Base-by-base conservation (phyloP, 345 rosid species). In the Jatropha curcas region DNA sequence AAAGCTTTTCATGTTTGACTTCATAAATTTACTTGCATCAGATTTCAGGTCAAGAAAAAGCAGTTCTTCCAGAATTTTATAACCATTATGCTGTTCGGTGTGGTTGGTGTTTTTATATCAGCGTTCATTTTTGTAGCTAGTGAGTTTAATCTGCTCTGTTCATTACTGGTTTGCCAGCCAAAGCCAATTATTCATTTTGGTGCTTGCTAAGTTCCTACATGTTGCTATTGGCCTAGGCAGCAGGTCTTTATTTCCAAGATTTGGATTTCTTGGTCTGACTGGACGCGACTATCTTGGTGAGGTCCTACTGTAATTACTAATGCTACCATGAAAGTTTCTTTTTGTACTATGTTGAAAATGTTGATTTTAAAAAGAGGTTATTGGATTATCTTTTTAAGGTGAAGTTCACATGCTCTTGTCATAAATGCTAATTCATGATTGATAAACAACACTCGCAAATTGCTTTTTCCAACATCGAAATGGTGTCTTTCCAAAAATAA, bases 41-140 rank as follows among this genome's bases (percentile, higher is more conserved):
- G 98, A 55, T 92, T 90, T 84, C 98, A 94, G 79, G 96, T 92
- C 70, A 92, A 94, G 97, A 94, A 92, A 80, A 94, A 94, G 75
- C 84, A 88, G 74, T 92, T 94, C 81, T 94, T 94, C 79, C 94
- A 90, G 68, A 90, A 92, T 77, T 90, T 90, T 56, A 33, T 92
- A 69, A 90, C 96, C 69, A 94, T 94, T 55, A 82, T 89, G 89
- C 86, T 90, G 19, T 94, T 88, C 67, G 97, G 97, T 2, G 85
- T 90, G 43, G 69, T 85, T 20, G 98, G 97, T 52, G 96, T 90
- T 74, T 90, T 92, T 77, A 86, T 94, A 66, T 94, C 97, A 10
- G 68, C 86, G 12, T 48, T 55, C 74, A 79, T 91, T 53, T 81
- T 92, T 33, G 76, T 92, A 34, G 86, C 74, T 69, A 97, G 98